Evolutionary conservation across 225 moss, liverwort and hornwort species (phyloP), one percentile per base, ranked within the genome.

Genomic region (Thuidium tamariscinum): DNA sequence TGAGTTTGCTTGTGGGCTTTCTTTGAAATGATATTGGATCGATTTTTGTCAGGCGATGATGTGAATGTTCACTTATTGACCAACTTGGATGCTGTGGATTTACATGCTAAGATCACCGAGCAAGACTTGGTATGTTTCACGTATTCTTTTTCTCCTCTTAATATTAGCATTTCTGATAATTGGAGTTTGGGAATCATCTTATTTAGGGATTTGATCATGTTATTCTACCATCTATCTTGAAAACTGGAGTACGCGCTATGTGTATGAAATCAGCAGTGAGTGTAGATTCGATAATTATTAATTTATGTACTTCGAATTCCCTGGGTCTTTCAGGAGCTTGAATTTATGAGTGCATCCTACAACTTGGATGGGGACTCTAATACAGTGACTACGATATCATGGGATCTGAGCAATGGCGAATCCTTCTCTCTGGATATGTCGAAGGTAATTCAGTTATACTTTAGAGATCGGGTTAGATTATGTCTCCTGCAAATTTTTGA

Each of bases 321-420:
- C 60, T 85, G 17, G 83, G 51, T 77, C 57, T 71, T 82, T 83
- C 89, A 92, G 92, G 92, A 87, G 64, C 73, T 85, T 85, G 63
- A 17, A 25, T 91, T 88, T 63, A 34, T 88, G 88, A 84, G 85
- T 65, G 82, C 88, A 79, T 80, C 86, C 69, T 89, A 88, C 82
- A 85, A 79, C 69, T 87, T 89, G 82, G 84, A 87, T 44, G 87
- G 70, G 52, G 93, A 85, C 34, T 82, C 82, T 34, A 79, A 80
- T 60, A 82, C 79, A 48, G 83, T 89, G 71, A 90, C 84, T 74
- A 82, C 84, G 36, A n/a, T 91, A 82, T 88, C 91, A 55, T 91
- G 91, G 91, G 84, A 84, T 83, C 32, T 91, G 80, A 88, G 84
- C 82, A 90, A 87, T 88, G 91, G 89, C 57, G 91, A 93, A 88